Conservation (phyloP, 73 alveolate species). For the Stentor roeselii region DNA sequence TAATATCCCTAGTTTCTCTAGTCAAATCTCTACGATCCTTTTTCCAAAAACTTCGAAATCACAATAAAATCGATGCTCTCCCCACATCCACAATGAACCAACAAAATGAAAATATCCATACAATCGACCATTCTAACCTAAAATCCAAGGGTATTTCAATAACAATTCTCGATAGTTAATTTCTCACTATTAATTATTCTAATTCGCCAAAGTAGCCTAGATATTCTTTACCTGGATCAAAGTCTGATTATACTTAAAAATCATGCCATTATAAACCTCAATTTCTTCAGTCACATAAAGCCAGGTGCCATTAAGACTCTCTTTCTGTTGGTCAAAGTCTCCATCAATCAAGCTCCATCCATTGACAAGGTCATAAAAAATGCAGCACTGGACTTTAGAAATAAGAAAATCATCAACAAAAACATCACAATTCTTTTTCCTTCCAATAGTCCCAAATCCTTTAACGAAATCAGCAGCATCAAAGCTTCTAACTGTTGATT, state of each 20-base stretch:
- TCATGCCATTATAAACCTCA: constrained; percentile 45
- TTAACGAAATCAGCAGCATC: not conserved
- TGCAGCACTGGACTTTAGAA: constrained; percentile 54
- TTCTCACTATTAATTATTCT: no score
- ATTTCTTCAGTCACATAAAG: constrained; percentile 59
- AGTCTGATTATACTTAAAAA: constrained; percentile 55
- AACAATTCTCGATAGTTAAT: no score
- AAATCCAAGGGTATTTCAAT: no score
- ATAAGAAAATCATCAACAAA: constrained; percentile 49
- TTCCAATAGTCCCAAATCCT: not conserved
- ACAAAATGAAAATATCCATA: no score
- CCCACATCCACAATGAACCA: no score
- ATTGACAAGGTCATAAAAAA: constrained; percentile 38
- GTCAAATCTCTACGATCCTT: no score
- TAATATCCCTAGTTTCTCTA: no score
- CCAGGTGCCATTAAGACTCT: constrained; percentile 63
- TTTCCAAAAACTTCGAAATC: no score
- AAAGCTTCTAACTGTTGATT: constrained; percentile 26
- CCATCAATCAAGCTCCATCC: constrained; percentile 67
- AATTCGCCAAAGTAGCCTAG: not conserved
- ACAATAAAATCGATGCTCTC: no score
- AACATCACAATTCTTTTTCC: not conserved
- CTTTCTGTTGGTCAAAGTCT: constrained; percentile 35
- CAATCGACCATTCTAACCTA: no score
- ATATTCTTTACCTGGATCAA: constrained; percentile 27